phyloP scores from a whole-genome alignment of 202 grass and related monocot genomes.

The Miscanthus sacchariflorus region DNA sequence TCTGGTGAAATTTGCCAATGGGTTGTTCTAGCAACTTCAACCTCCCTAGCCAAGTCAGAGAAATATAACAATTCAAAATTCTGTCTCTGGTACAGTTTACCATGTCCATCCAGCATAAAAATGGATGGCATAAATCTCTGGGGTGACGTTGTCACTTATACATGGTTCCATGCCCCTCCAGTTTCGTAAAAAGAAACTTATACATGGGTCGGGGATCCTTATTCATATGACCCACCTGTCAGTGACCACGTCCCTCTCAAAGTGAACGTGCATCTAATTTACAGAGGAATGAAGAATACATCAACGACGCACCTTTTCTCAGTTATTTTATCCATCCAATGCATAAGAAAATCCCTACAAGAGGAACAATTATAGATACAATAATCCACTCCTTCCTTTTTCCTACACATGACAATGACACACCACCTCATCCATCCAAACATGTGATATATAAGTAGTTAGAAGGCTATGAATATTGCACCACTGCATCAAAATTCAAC shows the following conservation, averaged over 20 bases:
- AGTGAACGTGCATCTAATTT: neutral
- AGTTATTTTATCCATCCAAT: neutral
- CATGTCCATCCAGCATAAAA: too few species aligned
- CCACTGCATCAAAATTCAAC: too few species aligned
- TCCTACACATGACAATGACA: neutral
- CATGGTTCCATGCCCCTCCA: too few species aligned
- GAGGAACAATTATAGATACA: neutral
- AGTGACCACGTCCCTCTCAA: neutral
- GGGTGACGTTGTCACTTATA: neutral
- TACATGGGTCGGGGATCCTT: neutral
- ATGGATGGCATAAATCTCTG: too few species aligned
- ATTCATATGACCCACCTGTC: too few species aligned
- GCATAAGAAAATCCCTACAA: neutral
- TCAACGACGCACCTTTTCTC: constrained; percentile 2
- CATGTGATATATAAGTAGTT: neutral
- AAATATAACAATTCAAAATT: neutral
- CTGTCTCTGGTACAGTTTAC: too few species aligned
- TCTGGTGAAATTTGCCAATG: neutral
- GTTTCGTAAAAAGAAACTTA: neutral
- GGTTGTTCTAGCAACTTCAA: neutral
- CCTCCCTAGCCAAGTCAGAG: neutral
- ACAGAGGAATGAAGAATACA: neutral
- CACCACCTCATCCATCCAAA: neutral
- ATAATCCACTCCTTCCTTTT: neutral
- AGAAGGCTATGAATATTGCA: too few species aligned